These are phyloP conservation scores for Microcera coccophila DNA, from an alignment of 2,329 filamentous ascomycete species.

Conservation along the genomic window DNA sequence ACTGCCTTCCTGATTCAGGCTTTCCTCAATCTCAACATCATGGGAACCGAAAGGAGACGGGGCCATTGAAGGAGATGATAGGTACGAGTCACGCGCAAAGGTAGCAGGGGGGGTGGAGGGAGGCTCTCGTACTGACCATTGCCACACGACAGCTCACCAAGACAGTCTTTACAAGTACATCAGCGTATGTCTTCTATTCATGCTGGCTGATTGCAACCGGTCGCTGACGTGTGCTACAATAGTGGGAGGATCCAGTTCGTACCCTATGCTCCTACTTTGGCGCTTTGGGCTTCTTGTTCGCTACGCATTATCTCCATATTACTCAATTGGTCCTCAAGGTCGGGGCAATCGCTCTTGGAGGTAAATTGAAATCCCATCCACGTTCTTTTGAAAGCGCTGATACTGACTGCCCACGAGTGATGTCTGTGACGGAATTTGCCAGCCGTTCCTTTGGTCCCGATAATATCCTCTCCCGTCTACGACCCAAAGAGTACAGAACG, in stretches of 20 bases:
- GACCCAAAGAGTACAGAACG: constrained; percentile 18
- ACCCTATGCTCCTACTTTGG: constrained; percentile 17
- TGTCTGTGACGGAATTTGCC: constrained; percentile 16
- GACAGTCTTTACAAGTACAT: constrained; percentile 24
- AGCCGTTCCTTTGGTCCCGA: constrained; percentile 15
- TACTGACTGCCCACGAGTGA: background rate
- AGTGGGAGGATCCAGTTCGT: constrained; percentile 22
- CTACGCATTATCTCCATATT: constrained; percentile 14
- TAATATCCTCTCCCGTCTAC: constrained; percentile 15
- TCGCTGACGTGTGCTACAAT: background rate
- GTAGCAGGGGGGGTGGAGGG: background rate
- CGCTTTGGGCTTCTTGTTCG: constrained; percentile 14
- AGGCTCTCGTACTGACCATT: background rate
- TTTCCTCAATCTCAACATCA: background rate
- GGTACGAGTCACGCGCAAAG: constrained; percentile 3
- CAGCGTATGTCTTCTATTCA: constrained; percentile 8
- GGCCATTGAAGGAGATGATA: constrained; percentile 19
- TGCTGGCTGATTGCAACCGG: rapidly evolving
- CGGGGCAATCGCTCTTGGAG: constrained; percentile 14
- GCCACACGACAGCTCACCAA: constrained; percentile 9
- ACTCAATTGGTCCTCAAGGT: constrained; percentile 15
- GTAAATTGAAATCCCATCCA: background rate
- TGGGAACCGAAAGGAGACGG: constrained; percentile 3
- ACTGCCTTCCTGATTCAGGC: background rate
- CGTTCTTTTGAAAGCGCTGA: background rate